Base-by-base conservation (phyloP, 2,329 filamentous ascomycete species). In the Fusarium sp. region DNA sequence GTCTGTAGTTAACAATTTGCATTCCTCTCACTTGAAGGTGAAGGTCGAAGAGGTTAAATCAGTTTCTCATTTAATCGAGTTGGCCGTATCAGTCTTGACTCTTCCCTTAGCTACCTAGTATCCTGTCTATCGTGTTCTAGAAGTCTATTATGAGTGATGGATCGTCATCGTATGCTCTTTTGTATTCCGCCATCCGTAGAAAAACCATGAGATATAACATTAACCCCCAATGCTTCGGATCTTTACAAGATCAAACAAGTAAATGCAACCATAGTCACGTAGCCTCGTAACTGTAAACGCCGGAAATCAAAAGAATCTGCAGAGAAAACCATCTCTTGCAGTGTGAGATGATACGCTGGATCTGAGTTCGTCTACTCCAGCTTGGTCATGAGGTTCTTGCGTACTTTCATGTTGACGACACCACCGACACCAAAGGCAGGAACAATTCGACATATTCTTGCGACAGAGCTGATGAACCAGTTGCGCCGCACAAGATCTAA, bases 351-450 rank as follows among this genome's bases (percentile, higher is more conserved):
- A 63, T 15, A 19, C 19, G 49, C 28, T 46, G 47, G 28, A 38
- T n/a, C 18, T 11, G 44, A 43, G 16, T n/a, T 21, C 35, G 19
- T 64, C 75, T 67, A 83, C 60, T 81, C 87, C 65, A 94, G 79
- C 76, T 81, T 87, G 75, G 84, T 85, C 92, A 97, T 95, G 75
- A 96, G 80, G 60, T 80, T 85, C 78, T 84, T 86, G 75, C 95
- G 87, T 49, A 96, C 86, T 78, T 93, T 91, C 67, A 87, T 88
- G 82, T 97, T 97, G 16, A 96, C 92, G 16, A 97, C 94, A 1
- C 95, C 95, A 2, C 95, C 95, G 18, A 97, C 87, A 4, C 95
- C 95, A 85, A 96, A 97, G 1, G 95, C 95, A 23, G 95, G 95
- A 5, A 97, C 88, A 76, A 97, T 97, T 78, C 95, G 88, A 69